Evolutionary conservation across 148 eudicot species (phyloP).

Genomic region (Selenicereus undatus): DNA sequence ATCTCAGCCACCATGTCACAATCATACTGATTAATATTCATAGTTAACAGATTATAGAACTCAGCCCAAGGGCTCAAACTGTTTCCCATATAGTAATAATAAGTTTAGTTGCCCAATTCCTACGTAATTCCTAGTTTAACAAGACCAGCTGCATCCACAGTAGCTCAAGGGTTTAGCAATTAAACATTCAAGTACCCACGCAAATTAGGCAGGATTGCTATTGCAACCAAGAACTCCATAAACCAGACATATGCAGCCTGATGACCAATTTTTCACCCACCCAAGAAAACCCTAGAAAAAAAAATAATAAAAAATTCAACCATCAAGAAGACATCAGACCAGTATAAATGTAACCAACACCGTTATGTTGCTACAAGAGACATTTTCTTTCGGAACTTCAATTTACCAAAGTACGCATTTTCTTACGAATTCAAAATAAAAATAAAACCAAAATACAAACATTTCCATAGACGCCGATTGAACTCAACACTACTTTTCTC

Average conservation of each 20-base stretch:
- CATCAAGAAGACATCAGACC: background rate
- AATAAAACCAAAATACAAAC: background rate
- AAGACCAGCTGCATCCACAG: background rate
- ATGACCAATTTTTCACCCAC: background rate
- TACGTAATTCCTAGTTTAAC: background rate
- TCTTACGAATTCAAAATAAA: too few species aligned
- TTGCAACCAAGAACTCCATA: background rate
- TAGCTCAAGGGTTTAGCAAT: conserved; percentile 2
- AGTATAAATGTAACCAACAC: background rate
- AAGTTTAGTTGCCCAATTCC: background rate
- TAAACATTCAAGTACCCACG: background rate
- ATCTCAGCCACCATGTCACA: background rate
- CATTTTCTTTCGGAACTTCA: too few species aligned
- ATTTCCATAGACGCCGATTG: background rate
- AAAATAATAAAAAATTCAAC: background rate
- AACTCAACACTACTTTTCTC: background rate
- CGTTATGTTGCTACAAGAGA: background rate
- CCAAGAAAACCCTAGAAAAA: background rate
- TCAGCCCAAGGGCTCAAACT: background rate
- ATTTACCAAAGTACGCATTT: background rate
- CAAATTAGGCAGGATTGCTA: background rate
- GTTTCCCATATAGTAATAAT: background rate
- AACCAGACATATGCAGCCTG: background rate
- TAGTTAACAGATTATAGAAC: background rate
- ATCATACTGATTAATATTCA: background rate